A percentile compares a stretch with the other conserved stretches of the same genome.
phyloP scores from a whole-genome alignment of 2,329 filamentous ascomycete genomes.

The Pseudogymnoascus sp. region DNA sequence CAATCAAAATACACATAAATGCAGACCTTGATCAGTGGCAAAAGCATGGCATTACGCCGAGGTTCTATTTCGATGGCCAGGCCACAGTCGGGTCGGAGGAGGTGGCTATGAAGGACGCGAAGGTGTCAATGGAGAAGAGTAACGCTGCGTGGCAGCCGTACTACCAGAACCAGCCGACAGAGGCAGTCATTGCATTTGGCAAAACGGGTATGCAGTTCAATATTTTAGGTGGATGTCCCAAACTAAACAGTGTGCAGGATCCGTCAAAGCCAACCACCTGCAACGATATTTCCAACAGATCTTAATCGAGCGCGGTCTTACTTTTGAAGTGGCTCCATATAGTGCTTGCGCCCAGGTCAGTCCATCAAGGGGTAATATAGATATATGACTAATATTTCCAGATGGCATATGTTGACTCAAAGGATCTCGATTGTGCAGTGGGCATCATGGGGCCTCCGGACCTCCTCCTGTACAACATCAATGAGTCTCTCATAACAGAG shows the following conservation, averaged over 20 bases:
- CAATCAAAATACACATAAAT: slow-evolving; percentile 68
- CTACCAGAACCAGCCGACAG: slow-evolving; percentile 68
- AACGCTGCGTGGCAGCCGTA: slow-evolving; percentile 83
- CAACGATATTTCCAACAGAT: slow-evolving; percentile 71
- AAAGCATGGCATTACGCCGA: slow-evolving; percentile 61
- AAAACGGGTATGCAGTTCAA: slow-evolving; percentile 54
- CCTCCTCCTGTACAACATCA: slow-evolving; percentile 76
- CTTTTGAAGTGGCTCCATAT: slow-evolving; percentile 80
- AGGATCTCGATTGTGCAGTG: slow-evolving; percentile 60
- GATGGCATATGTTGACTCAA: slow-evolving; percentile 71
- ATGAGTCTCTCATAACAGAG: slow-evolving; percentile 60
- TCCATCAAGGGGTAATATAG: slow-evolving; percentile 10
- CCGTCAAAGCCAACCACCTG: slow-evolving; percentile 63
- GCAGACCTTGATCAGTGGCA: slow-evolving; percentile 68
- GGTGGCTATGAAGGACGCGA: slow-evolving; percentile 55
- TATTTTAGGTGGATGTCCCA: not conserved
- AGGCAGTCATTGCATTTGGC: slow-evolving; percentile 82
- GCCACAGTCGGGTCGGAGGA: slow-evolving; percentile 71
- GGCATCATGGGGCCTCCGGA: slow-evolving; percentile 80
- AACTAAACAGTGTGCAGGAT: slow-evolving; percentile 45
- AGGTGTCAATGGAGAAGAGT: slow-evolving; percentile 61
- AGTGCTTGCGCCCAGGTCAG: slow-evolving; percentile 78
- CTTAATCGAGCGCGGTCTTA: slow-evolving; percentile 59
- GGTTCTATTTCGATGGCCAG: slow-evolving; percentile 91
- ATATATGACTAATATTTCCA: slow-evolving; percentile 31